phyloP scores from a whole-genome alignment of 192 early-diverging fungal species.

The Gonapodya prolifera region DNA sequence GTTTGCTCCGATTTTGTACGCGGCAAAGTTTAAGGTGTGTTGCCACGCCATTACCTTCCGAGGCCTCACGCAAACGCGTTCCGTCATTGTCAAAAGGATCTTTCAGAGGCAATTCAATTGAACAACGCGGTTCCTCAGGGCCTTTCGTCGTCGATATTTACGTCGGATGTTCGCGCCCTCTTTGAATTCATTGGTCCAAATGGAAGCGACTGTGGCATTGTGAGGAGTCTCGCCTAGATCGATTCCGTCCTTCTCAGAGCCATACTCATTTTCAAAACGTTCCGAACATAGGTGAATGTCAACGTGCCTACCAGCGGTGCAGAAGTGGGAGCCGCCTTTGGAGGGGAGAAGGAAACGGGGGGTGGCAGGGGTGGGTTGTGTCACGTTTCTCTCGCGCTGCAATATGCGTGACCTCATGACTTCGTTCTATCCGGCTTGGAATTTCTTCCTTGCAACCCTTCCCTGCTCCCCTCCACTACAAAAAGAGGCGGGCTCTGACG shows the following conservation, averaged over 20 bases:
- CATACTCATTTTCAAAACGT: no score
- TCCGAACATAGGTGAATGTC: conserved; percentile 53
- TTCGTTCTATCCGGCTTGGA: not conserved
- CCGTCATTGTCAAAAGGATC: conserved; percentile 21
- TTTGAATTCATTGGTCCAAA: not conserved
- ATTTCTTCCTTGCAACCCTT: not conserved
- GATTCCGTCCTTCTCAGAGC: no score
- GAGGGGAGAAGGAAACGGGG: conserved; percentile 95
- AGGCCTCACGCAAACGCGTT: not conserved
- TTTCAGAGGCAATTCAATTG: conserved; percentile 73
- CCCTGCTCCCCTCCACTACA: no score
- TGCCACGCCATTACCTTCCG: not conserved
- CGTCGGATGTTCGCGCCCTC: not conserved
- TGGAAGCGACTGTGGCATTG: conserved; percentile 1
- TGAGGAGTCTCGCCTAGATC: not conserved
- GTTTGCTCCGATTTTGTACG: conserved; percentile 89
- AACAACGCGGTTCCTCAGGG: conserved; percentile 90
- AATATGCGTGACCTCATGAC: not conserved
- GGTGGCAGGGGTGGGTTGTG: conserved; percentile 64
- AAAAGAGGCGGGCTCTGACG: conserved; percentile 65
- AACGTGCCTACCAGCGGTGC: conserved; percentile 96
- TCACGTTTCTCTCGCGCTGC: no score
- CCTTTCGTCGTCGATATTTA: conserved; percentile 68
- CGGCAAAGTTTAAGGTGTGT: conserved; percentile 44
- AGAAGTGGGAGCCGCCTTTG: conserved; percentile 95